phyloP scores from a whole-genome alignment of 1,284 basidiomycete species.

The Cronartium quercuum region DNA sequence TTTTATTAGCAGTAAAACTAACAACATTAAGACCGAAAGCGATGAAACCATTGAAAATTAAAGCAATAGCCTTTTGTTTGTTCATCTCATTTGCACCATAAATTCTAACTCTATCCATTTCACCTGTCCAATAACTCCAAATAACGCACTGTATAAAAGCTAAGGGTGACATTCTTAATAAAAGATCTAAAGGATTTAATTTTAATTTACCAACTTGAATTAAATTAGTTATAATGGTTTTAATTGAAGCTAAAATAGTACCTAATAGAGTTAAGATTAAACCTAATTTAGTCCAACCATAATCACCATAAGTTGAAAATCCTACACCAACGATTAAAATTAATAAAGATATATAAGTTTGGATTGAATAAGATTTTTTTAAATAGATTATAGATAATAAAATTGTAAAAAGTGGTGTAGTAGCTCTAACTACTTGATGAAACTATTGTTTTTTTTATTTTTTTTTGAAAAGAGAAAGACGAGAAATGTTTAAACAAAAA shows the following conservation, averaged over 20 bases:
- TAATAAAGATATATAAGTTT: slow-evolving; percentile 67
- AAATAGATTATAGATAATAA: slow-evolving; percentile 59
- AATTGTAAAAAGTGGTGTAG: slow-evolving; percentile 83
- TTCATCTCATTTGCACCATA: slow-evolving; percentile 58
- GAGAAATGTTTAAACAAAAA: not conserved
- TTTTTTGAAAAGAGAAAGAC: not conserved
- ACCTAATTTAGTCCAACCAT: slow-evolving; percentile 60
- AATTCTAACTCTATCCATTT: slow-evolving; percentile 59
- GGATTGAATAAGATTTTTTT: slow-evolving; percentile 53
- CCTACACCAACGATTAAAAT: slow-evolving; percentile 86
- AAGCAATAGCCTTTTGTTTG: slow-evolving; percentile 54
- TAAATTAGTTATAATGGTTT: slow-evolving; percentile 80
- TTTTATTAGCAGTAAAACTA: slow-evolving; percentile 83
- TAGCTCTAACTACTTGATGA: slow-evolving; percentile 88
- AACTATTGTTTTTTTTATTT: too few relatives aligned
- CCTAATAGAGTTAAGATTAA: slow-evolving; percentile 77
- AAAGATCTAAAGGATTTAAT: slow-evolving; percentile 75
- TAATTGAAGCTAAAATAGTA: slow-evolving; percentile 78
- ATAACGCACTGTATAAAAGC: slow-evolving; percentile 77
- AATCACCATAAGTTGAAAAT: slow-evolving; percentile 57
- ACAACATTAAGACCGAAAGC: slow-evolving; percentile 87
- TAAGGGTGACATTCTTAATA: slow-evolving; percentile 74
- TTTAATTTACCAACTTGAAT: slow-evolving; percentile 57
- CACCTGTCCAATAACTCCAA: slow-evolving; percentile 69
- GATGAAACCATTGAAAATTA: slow-evolving; percentile 70